These are phyloP conservation scores for Pichia inconspicua DNA, from an alignment of 1,139 yeast genomes.

Conservation along the genomic window DNA sequence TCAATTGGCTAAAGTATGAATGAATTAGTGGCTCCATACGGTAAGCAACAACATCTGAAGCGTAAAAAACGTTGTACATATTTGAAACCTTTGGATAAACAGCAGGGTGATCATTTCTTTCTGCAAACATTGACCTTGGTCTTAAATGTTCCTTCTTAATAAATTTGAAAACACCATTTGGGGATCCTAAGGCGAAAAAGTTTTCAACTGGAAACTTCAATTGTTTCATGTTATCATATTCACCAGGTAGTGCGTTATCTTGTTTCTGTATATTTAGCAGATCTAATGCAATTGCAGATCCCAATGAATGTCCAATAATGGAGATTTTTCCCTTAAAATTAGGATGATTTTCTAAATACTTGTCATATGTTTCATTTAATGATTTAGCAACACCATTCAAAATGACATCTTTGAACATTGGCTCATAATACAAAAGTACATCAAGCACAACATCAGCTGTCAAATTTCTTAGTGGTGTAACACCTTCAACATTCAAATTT, in stretches of 20 bases:
- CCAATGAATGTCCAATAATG: constrained; percentile 84
- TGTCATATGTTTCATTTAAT: constrained; percentile 58
- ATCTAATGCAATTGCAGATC: constrained; percentile 80
- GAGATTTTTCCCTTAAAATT: constrained; percentile 72
- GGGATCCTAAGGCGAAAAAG: constrained; percentile 80
- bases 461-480: constrained; percentile 65
- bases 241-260: constrained; percentile 21
- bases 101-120: constrained; percentile 11
- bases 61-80: constrained; percentile 73
- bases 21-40: constrained; percentile 75
- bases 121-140: constrained; percentile 31
- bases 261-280: constrained; percentile 54
- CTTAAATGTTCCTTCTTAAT: constrained; percentile 51
- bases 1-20: constrained; percentile 43
- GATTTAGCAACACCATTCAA: constrained; percentile 59
- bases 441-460: constrained; percentile 85
- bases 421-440: constrained; percentile 77
- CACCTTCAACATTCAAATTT: constrained; percentile 75
- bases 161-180: constrained; percentile 78
- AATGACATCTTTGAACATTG: constrained; percentile 56
- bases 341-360: constrained; percentile 60
- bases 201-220: constrained; percentile 67
- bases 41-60: constrained; percentile 85
- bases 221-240: constrained; percentile 27
- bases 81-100: constrained; percentile 46